phyloP scores from a whole-genome alignment of 345 rosid genomes.

The Arabis alpina region DNA sequence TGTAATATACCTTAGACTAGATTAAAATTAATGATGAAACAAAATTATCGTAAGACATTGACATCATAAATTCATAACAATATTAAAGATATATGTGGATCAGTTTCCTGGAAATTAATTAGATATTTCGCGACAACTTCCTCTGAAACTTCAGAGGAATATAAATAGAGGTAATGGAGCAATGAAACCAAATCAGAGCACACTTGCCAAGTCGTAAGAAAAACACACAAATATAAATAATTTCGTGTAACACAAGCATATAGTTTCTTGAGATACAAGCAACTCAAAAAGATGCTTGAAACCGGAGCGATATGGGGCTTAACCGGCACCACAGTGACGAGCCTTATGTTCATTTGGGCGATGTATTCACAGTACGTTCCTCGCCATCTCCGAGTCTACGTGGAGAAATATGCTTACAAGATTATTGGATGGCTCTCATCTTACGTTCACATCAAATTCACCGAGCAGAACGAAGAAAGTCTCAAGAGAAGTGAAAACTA shows the following conservation, averaged over 20 bases:
- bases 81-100: neutral
- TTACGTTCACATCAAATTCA: slow-evolving; percentile 48
- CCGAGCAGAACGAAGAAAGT: slow-evolving; percentile 44
- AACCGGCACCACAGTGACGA: slow-evolving; percentile 33
- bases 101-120: neutral
- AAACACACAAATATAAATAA: neutral
- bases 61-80: too few relatives aligned
- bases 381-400: slow-evolving; percentile 10
- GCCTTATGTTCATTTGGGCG: slow-evolving; percentile 44
- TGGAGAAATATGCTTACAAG: slow-evolving; percentile 23
- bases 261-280: neutral
- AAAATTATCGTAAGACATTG: too few relatives aligned
- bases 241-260: neutral
- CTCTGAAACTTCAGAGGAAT: neutral
- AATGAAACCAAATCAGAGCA: slow-evolving; percentile 25
- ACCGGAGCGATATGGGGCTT: slow-evolving; percentile 39
- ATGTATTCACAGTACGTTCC: slow-evolving; percentile 44
- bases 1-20: slow-evolving; percentile 6
- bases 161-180: slow-evolving; percentile 5
- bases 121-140: slow-evolving; percentile 1
- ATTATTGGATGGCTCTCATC: slow-evolving; percentile 32
- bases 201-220: slow-evolving; percentile 9
- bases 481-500: slow-evolving; percentile 47
- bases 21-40: too few relatives aligned
- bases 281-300: too few relatives aligned